Base-by-base conservation (phyloP, 495 filamentous ascomycete species). In the Pseudomonodictys pantanalensis region DNA sequence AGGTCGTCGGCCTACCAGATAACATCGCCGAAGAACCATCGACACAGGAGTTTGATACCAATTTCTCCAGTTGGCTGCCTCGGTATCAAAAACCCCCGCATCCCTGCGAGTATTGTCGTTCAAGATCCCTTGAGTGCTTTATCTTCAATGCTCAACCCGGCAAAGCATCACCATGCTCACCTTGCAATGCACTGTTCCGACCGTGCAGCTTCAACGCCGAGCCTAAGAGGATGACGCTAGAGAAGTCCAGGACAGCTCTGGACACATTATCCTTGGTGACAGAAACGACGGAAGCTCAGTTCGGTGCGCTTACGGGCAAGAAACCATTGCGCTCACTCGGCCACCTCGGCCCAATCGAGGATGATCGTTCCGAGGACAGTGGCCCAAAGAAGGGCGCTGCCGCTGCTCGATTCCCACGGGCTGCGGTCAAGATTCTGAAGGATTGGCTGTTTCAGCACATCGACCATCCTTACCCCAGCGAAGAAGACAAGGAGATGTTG, bases 401-500 rank as follows among this genome's bases (percentile, higher is more conserved):
- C 46, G 86, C 80, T 35, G 78, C 82, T 25, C 78, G 89, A 20
- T 87, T 93, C 70, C 86, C 87, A 2, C 78, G 85, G 58, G 83
- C 88, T 60, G 83, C 86, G 1, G 77, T 91, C 59, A 86, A 85
- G 59, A 81, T 88, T 56, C 74, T 95, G 49, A 89, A 90, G 73
- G 81, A 81, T 62, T 95, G 90, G 90, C 78, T 92, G 15, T 79
- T 83, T 2, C 82, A 82, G 17, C 87, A 95, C 71, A 78, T 78
- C 65, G 79, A 84, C 45, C 85, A 91, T 66, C 90, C 89, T 0
- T 95, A 95, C 69, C 90, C 90, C 15, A 90, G 78, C 25, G 88
- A 92, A 23, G 79, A 86, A 39, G 87, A 93, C 68, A 92, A 90
- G 71, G 84, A 89, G 41, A 77, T 82, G 62, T 78, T 95, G 18